These are phyloP conservation scores for Magnaporthiopsis poae DNA, from an alignment of 2,329 filamentous ascomycete species.

Conservation along the genomic window DNA sequence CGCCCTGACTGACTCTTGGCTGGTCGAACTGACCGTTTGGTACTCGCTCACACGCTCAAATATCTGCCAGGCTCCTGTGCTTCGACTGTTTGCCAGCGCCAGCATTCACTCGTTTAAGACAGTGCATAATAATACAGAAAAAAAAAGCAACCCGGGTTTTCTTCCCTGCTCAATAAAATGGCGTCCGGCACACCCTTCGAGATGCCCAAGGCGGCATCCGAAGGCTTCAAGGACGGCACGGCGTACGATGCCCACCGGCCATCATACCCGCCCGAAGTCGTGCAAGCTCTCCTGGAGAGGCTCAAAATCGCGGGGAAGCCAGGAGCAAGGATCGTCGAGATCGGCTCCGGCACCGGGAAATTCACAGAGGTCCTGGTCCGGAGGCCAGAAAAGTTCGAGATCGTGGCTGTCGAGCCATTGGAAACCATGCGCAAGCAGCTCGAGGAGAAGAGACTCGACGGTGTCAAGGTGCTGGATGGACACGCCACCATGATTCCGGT, in stretches of 20 bases:
- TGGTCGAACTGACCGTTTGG: background rate
- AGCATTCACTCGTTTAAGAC: background rate
- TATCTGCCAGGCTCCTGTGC: background rate
- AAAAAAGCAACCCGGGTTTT: background rate
- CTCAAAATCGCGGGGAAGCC: constrained; percentile 39
- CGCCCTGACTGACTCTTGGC: too few relatives aligned
- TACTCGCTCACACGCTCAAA: background rate
- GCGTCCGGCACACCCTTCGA: constrained; percentile 4
- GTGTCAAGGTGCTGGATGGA: constrained; percentile 47
- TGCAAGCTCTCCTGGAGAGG: constrained; percentile 46
- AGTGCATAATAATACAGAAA: background rate
- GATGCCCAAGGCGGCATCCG: constrained; percentile 24
- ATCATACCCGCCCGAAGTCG: constrained; percentile 50
- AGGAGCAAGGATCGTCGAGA: constrained; percentile 29
- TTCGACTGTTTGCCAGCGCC: too few relatives aligned
- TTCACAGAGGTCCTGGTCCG: constrained; percentile 36
- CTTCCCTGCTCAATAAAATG: background rate
- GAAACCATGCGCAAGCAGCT: constrained; percentile 55
- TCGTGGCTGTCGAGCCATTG: constrained; percentile 52
- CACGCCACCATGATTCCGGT: constrained; percentile 48
- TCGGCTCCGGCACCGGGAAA: constrained; percentile 25
- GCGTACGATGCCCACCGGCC: constrained; percentile 61
- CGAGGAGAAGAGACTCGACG: constrained; percentile 43
- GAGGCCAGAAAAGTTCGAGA: constrained; percentile 44
- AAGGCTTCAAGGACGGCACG: constrained; percentile 56